Percentiles rank a stretch among this genome's conserved stretches.
Conservation (phyloP, 164 flowering plant species). For the Warburgia ugandensis region DNA sequence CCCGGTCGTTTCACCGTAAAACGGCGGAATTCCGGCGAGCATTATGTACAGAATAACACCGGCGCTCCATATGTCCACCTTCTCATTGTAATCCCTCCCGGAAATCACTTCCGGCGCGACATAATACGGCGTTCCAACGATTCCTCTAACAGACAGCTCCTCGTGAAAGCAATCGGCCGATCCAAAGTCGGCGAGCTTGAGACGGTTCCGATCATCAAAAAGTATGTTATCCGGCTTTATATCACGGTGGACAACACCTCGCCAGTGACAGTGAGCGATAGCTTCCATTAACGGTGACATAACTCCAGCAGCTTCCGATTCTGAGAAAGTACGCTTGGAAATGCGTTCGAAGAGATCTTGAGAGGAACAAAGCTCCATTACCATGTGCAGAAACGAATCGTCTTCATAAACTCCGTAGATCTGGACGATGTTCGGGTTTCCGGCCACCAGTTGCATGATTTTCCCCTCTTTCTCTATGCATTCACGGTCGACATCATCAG, state of each 20-base stretch:
- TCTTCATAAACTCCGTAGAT: conserved; percentile 43
- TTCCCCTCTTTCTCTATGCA: conserved; percentile 62
- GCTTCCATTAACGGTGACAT: conserved; percentile 42
- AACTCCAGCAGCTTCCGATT: conserved; percentile 35
- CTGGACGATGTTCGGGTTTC: conserved; percentile 38
- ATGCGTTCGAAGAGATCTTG: conserved; percentile 37
- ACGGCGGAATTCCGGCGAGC: conserved; percentile 74
- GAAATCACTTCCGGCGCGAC: conserved; percentile 80
- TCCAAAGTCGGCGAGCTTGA: conserved; percentile 73
- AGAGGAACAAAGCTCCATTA: conserved; percentile 40
- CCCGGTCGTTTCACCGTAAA: conserved; percentile 52
- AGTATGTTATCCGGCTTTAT: conserved; percentile 77
- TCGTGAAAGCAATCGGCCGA: conserved; percentile 47
- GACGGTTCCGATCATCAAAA: conserved; percentile 32
- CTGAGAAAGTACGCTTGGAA: conserved; percentile 25
- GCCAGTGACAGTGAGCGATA: conserved; percentile 58
- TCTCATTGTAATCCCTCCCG: conserved; percentile 61
- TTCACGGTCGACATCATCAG: conserved; percentile 43
- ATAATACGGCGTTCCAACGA: conserved; percentile 88
- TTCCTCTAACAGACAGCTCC: conserved; percentile 31
- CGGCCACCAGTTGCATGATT: conserved; percentile 31
- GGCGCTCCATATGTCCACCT: conserved; percentile 82
- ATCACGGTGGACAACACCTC: conserved; percentile 68
- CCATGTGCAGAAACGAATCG: conserved; percentile 35
- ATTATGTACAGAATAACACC: conserved; percentile 71